A percentile compares a stretch with the other conserved stretches of the same genome.
phyloP scores from a whole-genome alignment of 257 asterid species.

The Jasminum sambac region DNA sequence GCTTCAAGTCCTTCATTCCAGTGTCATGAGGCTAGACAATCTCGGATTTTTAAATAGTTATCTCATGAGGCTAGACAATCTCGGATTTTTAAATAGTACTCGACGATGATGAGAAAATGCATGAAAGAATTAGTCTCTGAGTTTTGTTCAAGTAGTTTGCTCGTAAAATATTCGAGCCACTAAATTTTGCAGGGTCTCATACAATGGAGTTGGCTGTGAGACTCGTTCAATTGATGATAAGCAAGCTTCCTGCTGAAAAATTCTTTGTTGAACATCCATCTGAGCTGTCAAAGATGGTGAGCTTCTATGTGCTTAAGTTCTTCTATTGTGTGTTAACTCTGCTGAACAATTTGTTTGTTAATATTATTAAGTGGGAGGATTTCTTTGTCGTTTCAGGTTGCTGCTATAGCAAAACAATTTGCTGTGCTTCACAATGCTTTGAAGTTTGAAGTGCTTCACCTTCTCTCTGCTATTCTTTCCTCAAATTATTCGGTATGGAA shows the following conservation, averaged over 20 bases:
- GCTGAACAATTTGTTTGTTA: slow-evolving; percentile 14
- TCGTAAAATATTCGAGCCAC: slow-evolving; percentile 21
- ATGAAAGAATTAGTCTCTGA: background rate
- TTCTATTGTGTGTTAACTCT: slow-evolving; percentile 1
- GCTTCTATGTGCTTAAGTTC: slow-evolving; percentile 21
- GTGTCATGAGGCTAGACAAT: too few species aligned
- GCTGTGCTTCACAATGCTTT: slow-evolving; percentile 69
- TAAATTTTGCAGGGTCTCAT: slow-evolving; percentile 52
- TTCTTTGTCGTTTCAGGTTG: slow-evolving; percentile 58
- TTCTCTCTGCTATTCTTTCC: slow-evolving; percentile 67
- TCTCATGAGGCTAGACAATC: slow-evolving; percentile 8
- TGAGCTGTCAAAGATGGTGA: slow-evolving; percentile 74
- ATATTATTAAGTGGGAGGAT: slow-evolving; percentile 21
- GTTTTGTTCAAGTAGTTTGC: slow-evolving; percentile 9
- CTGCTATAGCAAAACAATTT: slow-evolving; percentile 70
- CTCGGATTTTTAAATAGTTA: too few species aligned
- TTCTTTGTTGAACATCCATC: slow-evolving; percentile 45
- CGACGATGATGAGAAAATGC: slow-evolving; percentile 1
- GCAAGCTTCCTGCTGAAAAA: slow-evolving; percentile 64
- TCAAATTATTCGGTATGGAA: slow-evolving; percentile 61
- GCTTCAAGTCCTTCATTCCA: too few species aligned
- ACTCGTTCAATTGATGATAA: slow-evolving; percentile 63
- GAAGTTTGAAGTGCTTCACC: slow-evolving; percentile 86
- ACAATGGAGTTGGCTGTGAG: slow-evolving; percentile 61
- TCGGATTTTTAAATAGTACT: slow-evolving; percentile 4